Conservation (phyloP, 1,284 basidiomycete species). For the Schizophyllum amplum region DNA sequence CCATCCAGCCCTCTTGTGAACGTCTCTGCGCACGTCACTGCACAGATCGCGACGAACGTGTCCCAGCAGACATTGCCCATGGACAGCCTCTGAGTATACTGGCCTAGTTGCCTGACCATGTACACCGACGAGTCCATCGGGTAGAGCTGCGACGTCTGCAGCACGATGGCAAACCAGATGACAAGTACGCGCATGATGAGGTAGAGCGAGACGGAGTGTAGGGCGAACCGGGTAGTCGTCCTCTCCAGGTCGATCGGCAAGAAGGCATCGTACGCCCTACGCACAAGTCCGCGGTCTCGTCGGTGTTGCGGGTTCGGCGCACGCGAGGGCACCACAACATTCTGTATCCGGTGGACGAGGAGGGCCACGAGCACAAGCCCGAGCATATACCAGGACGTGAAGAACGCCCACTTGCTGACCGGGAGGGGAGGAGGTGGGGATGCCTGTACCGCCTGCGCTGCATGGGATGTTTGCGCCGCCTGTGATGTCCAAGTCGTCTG, state of each 20-base stretch:
- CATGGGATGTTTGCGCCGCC: not conserved
- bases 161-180: constrained; percentile 47
- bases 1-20: constrained; percentile 63
- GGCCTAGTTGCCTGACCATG: constrained; percentile 28
- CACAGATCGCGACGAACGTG: constrained; percentile 60
- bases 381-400: constrained; percentile 61
- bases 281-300: constrained; percentile 18
- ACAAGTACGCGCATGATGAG: constrained; percentile 45
- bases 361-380: constrained; percentile 58
- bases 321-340: constrained; percentile 63
- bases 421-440: not conserved
- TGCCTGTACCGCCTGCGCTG: too few species aligned
- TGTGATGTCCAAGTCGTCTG: not conserved
- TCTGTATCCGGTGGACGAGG: constrained; percentile 64
- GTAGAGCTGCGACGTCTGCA: constrained; percentile 44
- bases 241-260: constrained; percentile 58
- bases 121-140: constrained; percentile 21
- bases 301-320: constrained; percentile 22
- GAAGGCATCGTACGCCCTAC: constrained; percentile 29
- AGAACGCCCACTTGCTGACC: constrained; percentile 55
- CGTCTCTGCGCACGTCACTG: constrained; percentile 53
- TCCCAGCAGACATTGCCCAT: constrained; percentile 64
- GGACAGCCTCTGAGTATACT: constrained; percentile 40
- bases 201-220: constrained; percentile 58
- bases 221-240: constrained; percentile 44